Percentiles rank a stretch among this genome's conserved stretches.
phyloP scores from a whole-genome alignment of 2,329 filamentous ascomycete genomes.

The Diaporthe longicolla region DNA sequence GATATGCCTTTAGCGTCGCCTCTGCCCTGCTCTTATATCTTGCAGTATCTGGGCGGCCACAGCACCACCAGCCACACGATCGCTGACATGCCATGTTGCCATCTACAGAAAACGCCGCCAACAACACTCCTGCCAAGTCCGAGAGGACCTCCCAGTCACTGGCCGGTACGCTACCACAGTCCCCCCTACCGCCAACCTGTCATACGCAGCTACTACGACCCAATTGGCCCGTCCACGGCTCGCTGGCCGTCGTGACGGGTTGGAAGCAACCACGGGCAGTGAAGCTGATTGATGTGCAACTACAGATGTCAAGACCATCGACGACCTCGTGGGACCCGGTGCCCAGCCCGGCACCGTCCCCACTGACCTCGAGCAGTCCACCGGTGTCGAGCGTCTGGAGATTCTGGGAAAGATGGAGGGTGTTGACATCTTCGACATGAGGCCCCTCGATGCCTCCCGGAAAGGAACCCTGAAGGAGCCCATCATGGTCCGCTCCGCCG shows the following conservation, averaged over 20 bases:
- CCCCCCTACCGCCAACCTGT: not conserved
- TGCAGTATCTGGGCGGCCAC: conserved; percentile 1
- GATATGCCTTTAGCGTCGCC: not conserved
- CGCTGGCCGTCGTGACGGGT: not conserved
- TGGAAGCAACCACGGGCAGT: not conserved
- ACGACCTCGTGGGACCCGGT: conserved; percentile 90
- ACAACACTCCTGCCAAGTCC: conserved; percentile 40
- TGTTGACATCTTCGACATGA: conserved; percentile 98
- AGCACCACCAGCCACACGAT: not conserved
- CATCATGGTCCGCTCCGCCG: conserved; percentile 90
- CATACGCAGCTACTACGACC: not conserved
- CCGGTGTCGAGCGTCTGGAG: conserved; percentile 98
- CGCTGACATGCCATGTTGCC: conserved; percentile 27
- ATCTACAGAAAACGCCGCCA: conserved; percentile 38
- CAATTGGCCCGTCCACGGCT: conserved; percentile 1
- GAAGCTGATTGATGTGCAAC: conserved; percentile 43
- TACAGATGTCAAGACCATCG: conserved; percentile 83
- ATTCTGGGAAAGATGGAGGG: conserved; percentile 99
- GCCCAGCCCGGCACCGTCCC: conserved; percentile 86
- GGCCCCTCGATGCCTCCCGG: conserved; percentile 91
- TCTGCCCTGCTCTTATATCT: too few species aligned
- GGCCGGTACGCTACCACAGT: conserved; percentile 36
- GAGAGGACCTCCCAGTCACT: conserved; percentile 33
- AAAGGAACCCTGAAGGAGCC: conserved; percentile 91
- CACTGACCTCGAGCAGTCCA: conserved; percentile 95